Base-by-base conservation (phyloP, 2,329 filamentous ascomycete genomes). In the Trichophyton schoenleinii region DNA sequence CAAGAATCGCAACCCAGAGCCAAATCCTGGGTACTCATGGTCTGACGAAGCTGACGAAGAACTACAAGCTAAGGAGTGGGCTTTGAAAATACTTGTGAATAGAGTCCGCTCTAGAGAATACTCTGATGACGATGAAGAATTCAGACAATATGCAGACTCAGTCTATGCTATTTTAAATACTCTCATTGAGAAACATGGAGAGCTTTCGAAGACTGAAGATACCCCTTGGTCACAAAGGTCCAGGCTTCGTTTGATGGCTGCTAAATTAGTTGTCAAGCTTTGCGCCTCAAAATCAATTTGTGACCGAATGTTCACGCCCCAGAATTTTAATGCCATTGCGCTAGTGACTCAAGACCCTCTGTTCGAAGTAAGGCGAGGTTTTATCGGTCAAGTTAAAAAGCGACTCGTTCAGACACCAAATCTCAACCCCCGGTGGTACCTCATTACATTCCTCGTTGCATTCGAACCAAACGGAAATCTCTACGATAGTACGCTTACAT, bases 341-440 rank as follows among this genome's bases (percentile, higher is more conserved):
- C 81, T 89, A 63, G 82, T 96, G 11, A 84, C 88, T 1, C 92
- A 97, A 70, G 91, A 96, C 69, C 79, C 81, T 4, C 80, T 88
- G 58, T 76, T 83, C 1, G 81, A 87, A 65, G 90, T 97, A 31
- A 87, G 94, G 38, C 82, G 81, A 55, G 83, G 82, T 1, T 97
- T 99, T 68, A 81, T 94, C 60, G 84, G 86, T 68, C 91, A 91
- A 67, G 78, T 99, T 46, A 94, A 95, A 74, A 96, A 95, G 74
- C 73, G 72, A 61, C 66, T 76, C 18, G 70, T 72, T n/a, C 73
- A 75, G 63, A 70, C 67, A n/a, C 67, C 73, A 4, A 92, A 95
- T 69, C 82, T 97, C 3, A 87, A 88, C 8, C 83, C 87, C 60
- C 85, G 92, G 8, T 99, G 95, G 79, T 94, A 95, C 72, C 88